Percentiles rank a stretch among this genome's conserved stretches.
These are phyloP conservation scores for Papiliotrema nemorosa DNA, from an alignment of 1,284 basidiomycete species.

Conservation along the genomic window DNA sequence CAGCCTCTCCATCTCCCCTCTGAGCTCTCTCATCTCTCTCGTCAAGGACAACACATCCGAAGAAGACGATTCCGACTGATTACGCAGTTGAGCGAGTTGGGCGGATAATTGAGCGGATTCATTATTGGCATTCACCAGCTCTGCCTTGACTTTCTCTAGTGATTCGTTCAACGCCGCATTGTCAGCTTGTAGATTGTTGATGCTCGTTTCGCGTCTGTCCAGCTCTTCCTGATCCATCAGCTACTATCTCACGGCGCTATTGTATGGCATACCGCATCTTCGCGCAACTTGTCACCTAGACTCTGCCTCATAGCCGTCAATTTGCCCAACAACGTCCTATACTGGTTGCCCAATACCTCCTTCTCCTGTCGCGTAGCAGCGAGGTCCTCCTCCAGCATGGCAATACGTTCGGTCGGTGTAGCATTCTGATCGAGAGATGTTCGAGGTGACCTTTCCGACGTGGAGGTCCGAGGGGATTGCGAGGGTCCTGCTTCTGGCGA, in stretches of 20 bases:
- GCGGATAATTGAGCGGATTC: conserved; percentile 66
- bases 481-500: conserved; percentile 5
- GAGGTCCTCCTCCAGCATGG: conserved; percentile 46
- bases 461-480: background rate
- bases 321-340: conserved; percentile 79
- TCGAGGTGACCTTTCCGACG: conserved; percentile 7
- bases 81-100: conserved; percentile 60
- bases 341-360: conserved; percentile 77
- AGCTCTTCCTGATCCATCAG: conserved; percentile 75
- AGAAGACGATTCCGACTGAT: conserved; percentile 53
- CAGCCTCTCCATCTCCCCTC: conserved; percentile 77
- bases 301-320: conserved; percentile 89
- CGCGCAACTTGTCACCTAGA: conserved; percentile 87
- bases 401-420: conserved; percentile 12
- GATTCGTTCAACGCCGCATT: conserved; percentile 68
- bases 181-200: conserved; percentile 69
- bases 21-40: conserved; percentile 70
- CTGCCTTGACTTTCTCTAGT: conserved; percentile 58
- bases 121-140: conserved; percentile 67
- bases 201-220: conserved; percentile 76
- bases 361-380: conserved; percentile 64
- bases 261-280: conserved; percentile 78
- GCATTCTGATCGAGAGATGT: conserved; percentile 12
- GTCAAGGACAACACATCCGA: conserved; percentile 73
- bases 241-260: background rate